Base-by-base conservation (phyloP, 1,284 basidiomycete genomes). In the Termitomyces sp. region DNA sequence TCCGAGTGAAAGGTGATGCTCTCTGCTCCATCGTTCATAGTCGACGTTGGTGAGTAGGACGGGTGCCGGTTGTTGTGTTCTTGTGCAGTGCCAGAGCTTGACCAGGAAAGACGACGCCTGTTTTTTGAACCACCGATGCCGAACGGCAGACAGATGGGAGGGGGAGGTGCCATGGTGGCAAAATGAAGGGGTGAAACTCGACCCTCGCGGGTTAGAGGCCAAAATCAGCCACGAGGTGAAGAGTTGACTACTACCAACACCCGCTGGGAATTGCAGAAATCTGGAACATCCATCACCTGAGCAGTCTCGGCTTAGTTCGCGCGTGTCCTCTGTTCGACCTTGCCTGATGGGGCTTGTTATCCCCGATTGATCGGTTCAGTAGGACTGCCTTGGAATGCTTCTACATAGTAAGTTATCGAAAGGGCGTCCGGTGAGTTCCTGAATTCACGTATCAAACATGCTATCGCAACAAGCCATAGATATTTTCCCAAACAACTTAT, bases 91-190 rank as follows among this genome's bases (percentile, higher is more conserved):
- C 65, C 68, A 42, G 72, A 65, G 47, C 70, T 73, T 1, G 75
- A 73, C 65, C 71, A 73, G 15, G 75, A 78, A 44, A 76, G 68
- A 55, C 75, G 71, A 41, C 75, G 71, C 52, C 67, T 67, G 48
- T 69, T 67, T 63, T 78, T 79, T 44, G 70, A 72, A 57, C 73
- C 72, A 1, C 60, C 56, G 44, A 69, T 39, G 49, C 54, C 63
- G 65, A 81, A 82, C 7, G 82, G 82, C 26, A 83, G 71, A 58
- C 81, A 84, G 55, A 82, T 70, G 12, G 81, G 81, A 0, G 81
- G 80, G 0, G 81, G 80, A 15, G 79, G 76, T 24, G 76, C 58
- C 67, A 75, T 72, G 66, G 61, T 68, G 62, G 60, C 63, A 47
- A 46, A 40, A 54, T 54, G 30, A 45, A 55, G 55, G 58, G 42